These are phyloP conservation scores for Claviceps sp. DNA, from an alignment of 2,329 filamentous ascomycete genomes.

Conservation along the genomic window DNA sequence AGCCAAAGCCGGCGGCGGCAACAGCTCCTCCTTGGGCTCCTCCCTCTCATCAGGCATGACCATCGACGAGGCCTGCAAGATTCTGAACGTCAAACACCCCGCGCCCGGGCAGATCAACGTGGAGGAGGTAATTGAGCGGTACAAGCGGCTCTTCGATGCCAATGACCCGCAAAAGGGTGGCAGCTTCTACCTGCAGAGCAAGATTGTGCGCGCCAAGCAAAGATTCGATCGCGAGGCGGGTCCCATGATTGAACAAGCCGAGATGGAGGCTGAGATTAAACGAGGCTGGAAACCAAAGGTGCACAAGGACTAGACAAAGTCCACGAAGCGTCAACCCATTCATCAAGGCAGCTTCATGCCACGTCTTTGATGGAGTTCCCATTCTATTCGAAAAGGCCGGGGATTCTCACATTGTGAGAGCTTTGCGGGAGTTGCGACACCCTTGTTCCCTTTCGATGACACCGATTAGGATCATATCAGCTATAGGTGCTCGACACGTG, in stretches of 20 bases:
- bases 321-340: too few species aligned
- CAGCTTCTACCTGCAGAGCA: slow-evolving; percentile 97
- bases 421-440: background rate
- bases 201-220: slow-evolving; percentile 82
- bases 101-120: slow-evolving; percentile 58
- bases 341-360: background rate
- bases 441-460: background rate
- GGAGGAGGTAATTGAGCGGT: slow-evolving; percentile 68
- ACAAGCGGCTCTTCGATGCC: slow-evolving; percentile 87
- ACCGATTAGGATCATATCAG: background rate
- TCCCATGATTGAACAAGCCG: slow-evolving; percentile 55
- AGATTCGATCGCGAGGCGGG: slow-evolving; percentile 78
- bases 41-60: slow-evolving; percentile 59
- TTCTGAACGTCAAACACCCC: slow-evolving; percentile 88
- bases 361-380: background rate
- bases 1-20: slow-evolving; percentile 44
- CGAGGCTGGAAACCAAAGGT: slow-evolving; percentile 92
- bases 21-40: slow-evolving; percentile 40
- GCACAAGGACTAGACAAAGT: slow-evolving; percentile 63
- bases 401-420: background rate
- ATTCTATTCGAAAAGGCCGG: background rate
- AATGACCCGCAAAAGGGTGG: slow-evolving; percentile 94
- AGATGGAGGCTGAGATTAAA: slow-evolving; percentile 63
- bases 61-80: slow-evolving; percentile 92
- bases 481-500: background rate